phyloP scores from a whole-genome alignment of 1,284 basidiomycete genomes.

The Golubevia sp. region DNA sequence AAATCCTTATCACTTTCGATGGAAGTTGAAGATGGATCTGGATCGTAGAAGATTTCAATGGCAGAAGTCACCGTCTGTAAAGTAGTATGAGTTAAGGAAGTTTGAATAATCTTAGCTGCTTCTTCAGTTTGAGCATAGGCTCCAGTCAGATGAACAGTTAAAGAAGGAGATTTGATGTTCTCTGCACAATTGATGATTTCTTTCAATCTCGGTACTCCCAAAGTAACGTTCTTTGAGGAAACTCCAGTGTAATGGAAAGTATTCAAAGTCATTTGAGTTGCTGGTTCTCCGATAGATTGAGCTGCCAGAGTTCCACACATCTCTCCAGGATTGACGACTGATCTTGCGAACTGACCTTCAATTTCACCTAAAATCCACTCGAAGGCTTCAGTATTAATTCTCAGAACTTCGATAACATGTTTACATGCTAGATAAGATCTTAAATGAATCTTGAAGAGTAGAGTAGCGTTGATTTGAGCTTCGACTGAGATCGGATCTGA shows the following conservation, averaged over 20 bases:
- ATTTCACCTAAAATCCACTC: constrained; percentile 98
- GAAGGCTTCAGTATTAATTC: constrained; percentile 72
- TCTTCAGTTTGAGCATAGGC: constrained; percentile 55
- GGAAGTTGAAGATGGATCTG: constrained; percentile 85
- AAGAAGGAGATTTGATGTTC: constrained; percentile 96
- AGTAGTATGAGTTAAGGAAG: constrained; percentile 91
- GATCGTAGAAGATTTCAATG: constrained; percentile 98
- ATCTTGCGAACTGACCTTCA: constrained; percentile 73
- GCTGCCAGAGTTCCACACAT: constrained; percentile 99
- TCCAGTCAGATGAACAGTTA: constrained; percentile 75
- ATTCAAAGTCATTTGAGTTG: constrained; percentile 96
- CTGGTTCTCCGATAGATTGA: constrained; percentile 98
- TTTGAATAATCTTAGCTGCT: constrained; percentile 83
- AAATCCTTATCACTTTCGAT: constrained; percentile 96
- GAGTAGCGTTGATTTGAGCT: constrained; percentile 85
- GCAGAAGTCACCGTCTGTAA: constrained; percentile 92
- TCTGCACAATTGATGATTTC: constrained; percentile 99
- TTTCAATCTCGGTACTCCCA: constrained; percentile 95
- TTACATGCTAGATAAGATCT: constrained; percentile 55
- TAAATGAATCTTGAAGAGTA: constrained; percentile 80
- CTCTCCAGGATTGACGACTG: constrained; percentile 89
- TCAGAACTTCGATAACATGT: constrained; percentile 56
- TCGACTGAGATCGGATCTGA: constrained; percentile 70
- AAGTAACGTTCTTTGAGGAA: constrained; percentile 94
- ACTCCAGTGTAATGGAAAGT: constrained; percentile 99